Conservation (phyloP, 2,329 filamentous ascomycete species). For the Fusarium lyarnte region DNA sequence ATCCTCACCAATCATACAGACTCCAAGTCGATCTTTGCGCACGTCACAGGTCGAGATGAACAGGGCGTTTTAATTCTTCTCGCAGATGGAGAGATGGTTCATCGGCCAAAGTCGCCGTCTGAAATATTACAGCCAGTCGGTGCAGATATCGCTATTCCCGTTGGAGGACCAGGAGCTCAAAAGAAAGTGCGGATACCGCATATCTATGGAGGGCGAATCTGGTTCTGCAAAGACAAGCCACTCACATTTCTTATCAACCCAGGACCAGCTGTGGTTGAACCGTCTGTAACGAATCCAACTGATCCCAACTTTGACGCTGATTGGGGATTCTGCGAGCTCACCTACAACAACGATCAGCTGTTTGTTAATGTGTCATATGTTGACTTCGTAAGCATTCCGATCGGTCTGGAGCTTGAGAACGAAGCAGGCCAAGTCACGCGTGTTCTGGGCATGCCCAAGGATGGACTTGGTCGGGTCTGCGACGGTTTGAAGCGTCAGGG, state of each 20-base stretch:
- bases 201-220: constrained; percentile 76
- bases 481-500: constrained; percentile 57
- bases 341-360: constrained; percentile 68
- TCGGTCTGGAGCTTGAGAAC: constrained; percentile 64
- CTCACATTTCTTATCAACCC: constrained; percentile 77
- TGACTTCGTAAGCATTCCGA: constrained; percentile 76
- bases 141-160: constrained; percentile 68
- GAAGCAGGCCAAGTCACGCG: constrained; percentile 54
- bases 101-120: constrained; percentile 70
- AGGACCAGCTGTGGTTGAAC: constrained; percentile 77
- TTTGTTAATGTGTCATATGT: constrained; percentile 79
- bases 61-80: constrained; percentile 70
- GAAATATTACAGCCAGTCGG: constrained; percentile 60
- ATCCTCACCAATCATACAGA: constrained; percentile 72
- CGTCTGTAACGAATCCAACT: constrained; percentile 72
- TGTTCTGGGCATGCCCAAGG: constrained; percentile 60
- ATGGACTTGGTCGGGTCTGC: constrained; percentile 59
- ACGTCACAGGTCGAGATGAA: constrained; percentile 72
- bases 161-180: constrained; percentile 69
- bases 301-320: constrained; percentile 69
- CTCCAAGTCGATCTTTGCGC: constrained; percentile 68
- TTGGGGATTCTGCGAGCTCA: constrained; percentile 78
- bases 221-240: constrained; percentile 70
- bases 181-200: constrained; percentile 73
- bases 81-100: constrained; percentile 71